Evolutionary conservation across 2,329 filamentous ascomycete genomes (phyloP), one percentile per base, ranked within the genome.

Genomic region (Xylariaceae sp.): DNA sequence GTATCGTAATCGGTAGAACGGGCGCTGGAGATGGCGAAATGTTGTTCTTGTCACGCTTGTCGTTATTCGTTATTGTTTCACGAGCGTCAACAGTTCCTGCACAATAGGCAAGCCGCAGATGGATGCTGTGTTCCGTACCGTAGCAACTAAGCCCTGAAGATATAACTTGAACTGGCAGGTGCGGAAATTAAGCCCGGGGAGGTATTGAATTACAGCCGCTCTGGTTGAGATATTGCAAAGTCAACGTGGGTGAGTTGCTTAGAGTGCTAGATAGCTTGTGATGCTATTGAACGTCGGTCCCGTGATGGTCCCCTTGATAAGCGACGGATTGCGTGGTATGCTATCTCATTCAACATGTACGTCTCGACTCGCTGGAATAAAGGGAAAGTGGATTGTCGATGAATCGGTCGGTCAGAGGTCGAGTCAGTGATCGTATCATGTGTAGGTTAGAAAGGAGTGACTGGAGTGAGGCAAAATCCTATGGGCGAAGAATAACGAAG

Each of bases 21-120:
- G 7, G n/a, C 15, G 39, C 40, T 39, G 32, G 13, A 15, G n/a
- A 36, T 47, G 16, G 33, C 30, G 20, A 20, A n/a, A 37, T 21
- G 46, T 32, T 35, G 26, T 20, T 13, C 15, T 23, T 21, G 24
- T 32, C 20, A 16, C 33, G 23, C 45, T 50, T 50, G 40, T 55
- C 43, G 52, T 36, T 35, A 24, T 23, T 56, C 26, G 26, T 44
- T 21, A 41, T 43, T 29, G 58, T 62, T 50, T 57, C 50, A 64
- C 62, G 42, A 48, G 42, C 41, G 36, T 39, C 48, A 57, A 64
- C 64, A 57, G 62, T 69, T 67, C 62, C 61, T 64, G 65, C 62
- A 62, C 43, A 47, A 57, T 58, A 63, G 65, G 64, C 63, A 62
- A 50, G 56, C 50, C 41, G 57, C 65, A 67, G 60, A 53, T 27